Evolutionary conservation across 2,329 filamentous ascomycete species (phyloP), one percentile per base, ranked within the genome.

Genomic region (Gnomoniopsis smithogilvyi): DNA sequence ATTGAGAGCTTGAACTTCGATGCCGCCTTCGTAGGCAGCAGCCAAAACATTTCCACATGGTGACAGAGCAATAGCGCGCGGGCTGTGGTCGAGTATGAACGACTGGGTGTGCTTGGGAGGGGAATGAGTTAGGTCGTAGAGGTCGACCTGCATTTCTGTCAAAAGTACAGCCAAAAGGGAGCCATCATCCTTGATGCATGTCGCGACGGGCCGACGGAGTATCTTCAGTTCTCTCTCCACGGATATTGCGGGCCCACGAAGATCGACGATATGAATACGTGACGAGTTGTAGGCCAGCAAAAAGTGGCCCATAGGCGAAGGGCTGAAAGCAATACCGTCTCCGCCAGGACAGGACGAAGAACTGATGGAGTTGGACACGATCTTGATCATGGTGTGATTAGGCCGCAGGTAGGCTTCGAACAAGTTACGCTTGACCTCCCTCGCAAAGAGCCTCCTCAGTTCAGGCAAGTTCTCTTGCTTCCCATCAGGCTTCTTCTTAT

Each of bases 241-340:
- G 15, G 78, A 76, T 19, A 92, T 74, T 6, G 82, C 77, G 41
- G 83, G 73, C 1, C 78, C 78, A 22, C 82, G 80, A 3, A 90
- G 78, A 69, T 94, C 87, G 54, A 96, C 77, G 36, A 96, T 83
- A 66, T 93, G 89, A 64, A 96, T 90, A 59, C 92, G 82, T 14
- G 91, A 93, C 41, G 92, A 96, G 72, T 91, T 96, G 71, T 92
- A 90, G 54, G 90, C 91, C 45, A 96, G 81, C 33, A 96, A 75
- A 65, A 88, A 84, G 64, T 88, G 86, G 2, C 91, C 91, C 56
- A 82, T 85, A 6, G 90, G 86, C 2, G 92, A 96, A 60, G 91
- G 85, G 63, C 84, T 86, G 72, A 96, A 96, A 56, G 91, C 89
- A 76, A 96, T 91, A 49, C 91, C 91, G 72, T 96, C 92, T 34